Percentiles rank a stretch among this genome's conserved stretches.
These are phyloP conservation scores for Yamadazyma sp. DNA, from an alignment of 805 yeast genomes.

Conservation along the genomic window DNA sequence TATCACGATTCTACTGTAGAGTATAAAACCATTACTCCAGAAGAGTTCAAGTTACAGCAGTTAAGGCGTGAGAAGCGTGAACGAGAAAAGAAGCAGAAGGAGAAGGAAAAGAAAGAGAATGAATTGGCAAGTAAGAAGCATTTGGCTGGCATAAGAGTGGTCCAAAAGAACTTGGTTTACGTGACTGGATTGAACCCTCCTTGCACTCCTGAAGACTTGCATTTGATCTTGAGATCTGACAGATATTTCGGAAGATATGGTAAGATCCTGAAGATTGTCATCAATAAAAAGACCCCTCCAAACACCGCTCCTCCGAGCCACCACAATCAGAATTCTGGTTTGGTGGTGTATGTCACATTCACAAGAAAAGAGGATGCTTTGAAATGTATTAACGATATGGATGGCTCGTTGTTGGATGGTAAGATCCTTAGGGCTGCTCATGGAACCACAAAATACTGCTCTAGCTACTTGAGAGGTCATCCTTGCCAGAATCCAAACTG, in stretches of 20 bases:
- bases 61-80: conserved; percentile 78
- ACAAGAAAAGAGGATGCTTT: conserved; percentile 94
- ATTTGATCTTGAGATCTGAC: conserved; percentile 78
- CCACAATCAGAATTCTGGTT: conserved; percentile 63
- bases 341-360: conserved; percentile 95
- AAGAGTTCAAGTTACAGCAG: conserved; percentile 84
- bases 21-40: conserved; percentile 78
- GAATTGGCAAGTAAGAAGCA: conserved; percentile 84
- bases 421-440: conserved; percentile 89
- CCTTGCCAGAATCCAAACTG: conserved; percentile 98
- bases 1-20: conserved; percentile 94
- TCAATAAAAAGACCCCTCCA: conserved; percentile 71
- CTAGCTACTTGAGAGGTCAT: conserved; percentile 92
- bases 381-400: conserved; percentile 85
- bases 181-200: conserved; percentile 93
- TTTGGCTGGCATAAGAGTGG: conserved; percentile 96
- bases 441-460: conserved; percentile 98
- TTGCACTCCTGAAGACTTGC: conserved; percentile 79
- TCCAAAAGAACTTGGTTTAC: conserved; percentile 93
- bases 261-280: conserved; percentile 88
- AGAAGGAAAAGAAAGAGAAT: conserved; percentile 87
- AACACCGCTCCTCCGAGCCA: conserved; percentile 24
- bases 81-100: conserved; percentile 77
- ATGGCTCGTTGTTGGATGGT: conserved; percentile 93
- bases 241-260: conserved; percentile 99